Evolutionary conservation across 2,329 filamentous ascomycete genomes (phyloP).

Genomic region (Epichloe scottii): DNA sequence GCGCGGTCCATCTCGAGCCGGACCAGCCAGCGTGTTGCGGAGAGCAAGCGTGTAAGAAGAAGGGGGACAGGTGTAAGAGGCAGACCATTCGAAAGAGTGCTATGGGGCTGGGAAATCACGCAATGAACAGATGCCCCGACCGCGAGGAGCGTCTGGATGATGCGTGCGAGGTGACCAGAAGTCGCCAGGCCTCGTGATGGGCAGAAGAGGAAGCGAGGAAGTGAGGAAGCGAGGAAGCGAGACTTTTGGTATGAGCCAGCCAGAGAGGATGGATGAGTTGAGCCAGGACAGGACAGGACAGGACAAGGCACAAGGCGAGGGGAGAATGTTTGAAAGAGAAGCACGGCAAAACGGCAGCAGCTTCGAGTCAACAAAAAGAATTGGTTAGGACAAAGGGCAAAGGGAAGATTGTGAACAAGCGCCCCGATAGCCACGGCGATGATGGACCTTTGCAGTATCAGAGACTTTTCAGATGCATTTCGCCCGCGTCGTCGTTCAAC

Average conservation of each 20-base stretch:
- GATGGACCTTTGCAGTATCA: constrained; percentile 12
- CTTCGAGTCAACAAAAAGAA: constrained; percentile 7
- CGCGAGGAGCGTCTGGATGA: neutral
- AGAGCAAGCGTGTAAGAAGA: constrained; percentile 7
- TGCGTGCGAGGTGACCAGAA: neutral
- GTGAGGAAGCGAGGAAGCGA: neutral
- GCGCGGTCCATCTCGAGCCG: constrained; percentile 25
- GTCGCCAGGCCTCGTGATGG: constrained; percentile 2
- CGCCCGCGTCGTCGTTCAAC: constrained; percentile 3
- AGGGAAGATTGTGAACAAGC: constrained; percentile 4
- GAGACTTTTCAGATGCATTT: constrained; percentile 6
- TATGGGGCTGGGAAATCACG: neutral
- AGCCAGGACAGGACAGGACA: neutral
- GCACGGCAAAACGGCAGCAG: constrained; percentile 2
- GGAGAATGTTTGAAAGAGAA: constrained; percentile 5
- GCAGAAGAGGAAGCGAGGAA: constrained; percentile 2
- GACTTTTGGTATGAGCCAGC: constrained; percentile 1
- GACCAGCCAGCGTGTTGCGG: constrained; percentile 14
- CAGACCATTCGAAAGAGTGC: neutral
- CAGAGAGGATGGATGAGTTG: constrained; percentile 6
- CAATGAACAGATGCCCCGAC: constrained; percentile 4
- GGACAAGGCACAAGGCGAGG: neutral
- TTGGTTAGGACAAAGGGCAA: constrained; percentile 6
- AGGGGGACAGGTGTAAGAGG: constrained; percentile 11
- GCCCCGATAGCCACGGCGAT: constrained; percentile 7